Evolutionary conservation across 768 basidiomycete genomes (phyloP).

Genomic region (Clitopilus passeckerianus): DNA sequence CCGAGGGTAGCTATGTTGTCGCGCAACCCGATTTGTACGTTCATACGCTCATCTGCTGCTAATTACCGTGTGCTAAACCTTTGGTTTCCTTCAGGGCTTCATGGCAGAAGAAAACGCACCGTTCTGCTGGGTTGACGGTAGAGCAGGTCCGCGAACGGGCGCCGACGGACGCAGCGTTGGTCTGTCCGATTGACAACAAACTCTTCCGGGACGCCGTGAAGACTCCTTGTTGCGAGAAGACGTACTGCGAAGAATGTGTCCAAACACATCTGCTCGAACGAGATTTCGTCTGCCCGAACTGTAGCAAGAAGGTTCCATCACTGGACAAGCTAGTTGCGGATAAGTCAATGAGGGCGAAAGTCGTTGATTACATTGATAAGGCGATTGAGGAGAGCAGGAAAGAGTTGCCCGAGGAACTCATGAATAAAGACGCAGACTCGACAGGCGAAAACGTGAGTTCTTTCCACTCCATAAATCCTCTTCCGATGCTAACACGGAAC

Average conservation of each 20-base stretch:
- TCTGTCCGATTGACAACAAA: slow-evolving; percentile 90
- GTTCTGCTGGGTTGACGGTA: slow-evolving; percentile 75
- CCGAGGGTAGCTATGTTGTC: slow-evolving; percentile 96
- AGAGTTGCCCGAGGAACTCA: slow-evolving; percentile 47
- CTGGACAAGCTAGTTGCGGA: slow-evolving; percentile 84
- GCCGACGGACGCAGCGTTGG: slow-evolving; percentile 73
- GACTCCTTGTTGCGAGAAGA: slow-evolving; percentile 89
- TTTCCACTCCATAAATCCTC: not conserved
- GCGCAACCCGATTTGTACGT: slow-evolving; percentile 95
- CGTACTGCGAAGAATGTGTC: slow-evolving; percentile 97
- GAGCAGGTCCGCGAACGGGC: slow-evolving; percentile 86
- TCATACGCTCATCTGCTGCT: not conserved
- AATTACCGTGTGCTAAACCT: not conserved
- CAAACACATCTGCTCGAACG: slow-evolving; percentile 91
- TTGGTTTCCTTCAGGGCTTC: slow-evolving; percentile 55
- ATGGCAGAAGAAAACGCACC: slow-evolving; percentile 89
- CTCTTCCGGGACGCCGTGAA: slow-evolving; percentile 92
- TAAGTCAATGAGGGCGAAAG: slow-evolving; percentile 72
- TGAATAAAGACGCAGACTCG: slow-evolving; percentile 13
- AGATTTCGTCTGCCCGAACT: slow-evolving; percentile 92
- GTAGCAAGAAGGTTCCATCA: slow-evolving; percentile 81
- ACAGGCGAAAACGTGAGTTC: not conserved
- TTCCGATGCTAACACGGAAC: not conserved
- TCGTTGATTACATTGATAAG: slow-evolving; percentile 78
- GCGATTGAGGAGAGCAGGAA: slow-evolving; percentile 74